Evolutionary conservation across 768 basidiomycete genomes (phyloP).

Genomic region (Tylopilus rubrobrunneus): DNA sequence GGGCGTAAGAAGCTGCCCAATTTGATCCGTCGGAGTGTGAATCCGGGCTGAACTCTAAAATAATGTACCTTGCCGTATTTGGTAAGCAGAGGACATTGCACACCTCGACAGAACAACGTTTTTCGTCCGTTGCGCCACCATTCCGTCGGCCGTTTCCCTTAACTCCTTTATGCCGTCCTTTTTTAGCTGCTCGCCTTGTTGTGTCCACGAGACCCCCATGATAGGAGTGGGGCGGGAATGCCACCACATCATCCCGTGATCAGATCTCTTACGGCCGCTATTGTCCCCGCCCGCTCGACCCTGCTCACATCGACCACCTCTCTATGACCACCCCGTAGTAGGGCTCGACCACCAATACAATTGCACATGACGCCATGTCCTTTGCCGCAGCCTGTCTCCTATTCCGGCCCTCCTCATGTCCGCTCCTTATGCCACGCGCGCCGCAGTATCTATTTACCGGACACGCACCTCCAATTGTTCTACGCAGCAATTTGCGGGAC

Average conservation of each 20-base stretch:
- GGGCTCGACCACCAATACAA: too few species aligned
- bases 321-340: neutral
- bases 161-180: conserved; percentile 18
- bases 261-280: conserved; percentile 7
- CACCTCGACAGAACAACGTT: conserved; percentile 16
- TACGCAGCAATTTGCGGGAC: conserved; percentile 19
- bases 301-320: neutral
- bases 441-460: conserved; percentile 16
- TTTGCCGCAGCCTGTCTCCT: neutral
- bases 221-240: conserved; percentile 21
- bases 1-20: conserved; percentile 25
- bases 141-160: conserved; percentile 8
- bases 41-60: conserved; percentile 27
- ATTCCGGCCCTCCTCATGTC: neutral
- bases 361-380: neutral
- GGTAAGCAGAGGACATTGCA: neutral
- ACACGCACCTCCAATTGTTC: neutral
- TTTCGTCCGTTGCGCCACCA: neutral
- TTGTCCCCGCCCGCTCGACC: conserved; percentile 5
- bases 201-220: conserved; percentile 14
- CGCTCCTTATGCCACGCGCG: conserved; percentile 6
- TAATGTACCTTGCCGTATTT: conserved; percentile 1
- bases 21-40: conserved; percentile 23
- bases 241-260: conserved; percentile 15
- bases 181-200: conserved; percentile 7